Conservation (phyloP, 106 monocot genomes). For the Dioscorea zingiberensis region DNA sequence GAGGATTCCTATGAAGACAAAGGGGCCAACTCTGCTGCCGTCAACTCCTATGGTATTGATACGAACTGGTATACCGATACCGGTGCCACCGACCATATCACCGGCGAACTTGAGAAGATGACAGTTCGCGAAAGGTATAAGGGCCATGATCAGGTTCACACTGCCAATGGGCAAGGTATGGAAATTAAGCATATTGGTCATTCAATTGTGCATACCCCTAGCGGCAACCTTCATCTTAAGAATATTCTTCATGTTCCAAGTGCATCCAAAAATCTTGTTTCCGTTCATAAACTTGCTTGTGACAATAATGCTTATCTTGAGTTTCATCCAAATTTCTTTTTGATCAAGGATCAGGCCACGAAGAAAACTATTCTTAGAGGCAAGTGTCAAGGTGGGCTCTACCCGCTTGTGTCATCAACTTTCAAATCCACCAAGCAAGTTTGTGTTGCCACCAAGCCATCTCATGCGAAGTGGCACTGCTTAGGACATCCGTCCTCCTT, state of each 20-base stretch:
- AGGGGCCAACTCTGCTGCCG: neutral
- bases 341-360: slow-evolving; percentile 3
- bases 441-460: too few species aligned
- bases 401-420: neutral
- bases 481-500: too few species aligned
- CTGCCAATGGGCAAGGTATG: neutral
- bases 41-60: neutral
- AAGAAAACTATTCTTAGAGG: neutral
- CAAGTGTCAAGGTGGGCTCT: slow-evolving; percentile 5
- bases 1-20: neutral
- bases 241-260: slow-evolving; percentile 5
- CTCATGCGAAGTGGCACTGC: too few species aligned
- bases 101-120: neutral
- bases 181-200: neutral
- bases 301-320: slow-evolving; percentile 7
- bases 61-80: neutral
- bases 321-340: slow-evolving; percentile 6
- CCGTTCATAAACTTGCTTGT: neutral
- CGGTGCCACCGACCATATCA: neutral
- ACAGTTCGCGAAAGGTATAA: neutral
- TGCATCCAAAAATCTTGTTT: neutral
- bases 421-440: too few species aligned
- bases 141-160: neutral
- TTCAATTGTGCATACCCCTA: neutral
- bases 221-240: neutral